Percentiles rank a stretch among this genome's conserved stretches.
Evolutionary conservation across 306 rosid genomes (phyloP).

Genomic region (Trifolium fragiferum): DNA sequence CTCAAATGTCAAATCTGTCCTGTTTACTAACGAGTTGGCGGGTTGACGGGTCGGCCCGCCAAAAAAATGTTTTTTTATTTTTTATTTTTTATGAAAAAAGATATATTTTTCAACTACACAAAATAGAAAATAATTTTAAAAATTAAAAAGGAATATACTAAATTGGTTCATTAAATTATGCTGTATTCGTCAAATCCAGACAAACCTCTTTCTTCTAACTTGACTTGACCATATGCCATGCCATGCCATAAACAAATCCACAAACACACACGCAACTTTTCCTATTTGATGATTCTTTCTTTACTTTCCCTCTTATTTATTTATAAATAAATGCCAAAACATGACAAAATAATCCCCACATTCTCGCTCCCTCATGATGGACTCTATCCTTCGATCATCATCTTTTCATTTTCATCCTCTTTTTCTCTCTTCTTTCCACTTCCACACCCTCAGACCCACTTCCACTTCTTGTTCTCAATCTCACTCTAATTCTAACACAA

Average conservation of each 20-base stretch:
- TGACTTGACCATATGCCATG: background rate
- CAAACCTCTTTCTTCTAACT: background rate
- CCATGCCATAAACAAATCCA: background rate
- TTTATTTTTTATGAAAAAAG: too few species aligned
- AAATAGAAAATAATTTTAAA: too few species aligned
- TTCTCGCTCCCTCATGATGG: constrained; percentile 59
- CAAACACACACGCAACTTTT: background rate
- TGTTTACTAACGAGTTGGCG: too few species aligned
- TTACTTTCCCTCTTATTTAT: background rate
- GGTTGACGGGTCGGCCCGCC: too few species aligned
- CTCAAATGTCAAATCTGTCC: too few species aligned
- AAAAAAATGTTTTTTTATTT: too few species aligned
- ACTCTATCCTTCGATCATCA: constrained; percentile 41
- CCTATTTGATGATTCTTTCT: background rate
- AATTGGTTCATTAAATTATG: constrained; percentile 5
- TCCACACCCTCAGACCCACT: constrained; percentile 25
- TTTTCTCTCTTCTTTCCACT: constrained; percentile 23
- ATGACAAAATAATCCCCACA: background rate
- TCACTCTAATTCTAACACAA: background rate
- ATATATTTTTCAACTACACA: too few species aligned
- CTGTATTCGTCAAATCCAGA: background rate
- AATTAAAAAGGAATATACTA: constrained; percentile 27
- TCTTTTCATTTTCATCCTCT: constrained; percentile 25
- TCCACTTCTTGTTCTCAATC: constrained; percentile 30
- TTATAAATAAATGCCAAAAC: background rate